A percentile compares a stretch with the other conserved stretches of the same genome.
Conservation (phyloP, 108 stramenopile species). For the Fistulifera solaris region DNA sequence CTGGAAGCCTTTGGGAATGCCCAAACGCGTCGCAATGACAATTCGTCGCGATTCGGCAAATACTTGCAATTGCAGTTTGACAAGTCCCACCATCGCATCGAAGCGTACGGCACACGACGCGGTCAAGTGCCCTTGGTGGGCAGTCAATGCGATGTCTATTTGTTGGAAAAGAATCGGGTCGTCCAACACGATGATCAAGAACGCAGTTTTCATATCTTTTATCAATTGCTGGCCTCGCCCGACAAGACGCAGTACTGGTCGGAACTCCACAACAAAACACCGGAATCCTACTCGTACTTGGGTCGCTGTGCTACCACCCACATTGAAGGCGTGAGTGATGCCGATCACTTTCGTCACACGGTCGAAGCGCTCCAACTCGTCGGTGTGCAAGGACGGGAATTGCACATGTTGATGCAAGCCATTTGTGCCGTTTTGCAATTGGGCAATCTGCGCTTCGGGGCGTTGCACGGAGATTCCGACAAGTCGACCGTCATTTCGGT, state of each 20-base stretch:
- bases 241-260: conserved; percentile 62
- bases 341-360: conserved; percentile 49
- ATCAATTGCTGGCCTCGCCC: conserved; percentile 80
- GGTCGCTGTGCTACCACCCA: conserved; percentile 17
- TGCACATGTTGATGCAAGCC: conserved; percentile 33
- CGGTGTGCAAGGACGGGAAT: conserved; percentile 28
- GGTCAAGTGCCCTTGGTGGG: conserved; percentile 48
- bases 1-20: conserved; percentile 89
- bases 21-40: conserved; percentile 77
- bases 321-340: conserved; percentile 64
- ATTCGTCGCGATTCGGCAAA: conserved; percentile 81
- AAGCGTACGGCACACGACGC: conserved; percentile 43
- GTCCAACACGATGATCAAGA: conserved; percentile 65
- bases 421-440: conserved; percentile 53
- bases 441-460: conserved; percentile 60
- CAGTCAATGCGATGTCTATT: conserved; percentile 71
- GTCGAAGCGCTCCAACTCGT: conserved; percentile 39
- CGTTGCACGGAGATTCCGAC: conserved; percentile 8
- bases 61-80: conserved; percentile 78
- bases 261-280: conserved; percentile 38
- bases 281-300: conserved; percentile 48
- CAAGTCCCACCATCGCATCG: conserved; percentile 57
- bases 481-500: conserved; percentile 20
- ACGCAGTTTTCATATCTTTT: conserved; percentile 97
- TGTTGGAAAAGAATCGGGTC: conserved; percentile 95